These are phyloP conservation scores for Rhizoctonia solani DNA, from an alignment of 1,284 basidiomycete genomes.

Conservation along the genomic window DNA sequence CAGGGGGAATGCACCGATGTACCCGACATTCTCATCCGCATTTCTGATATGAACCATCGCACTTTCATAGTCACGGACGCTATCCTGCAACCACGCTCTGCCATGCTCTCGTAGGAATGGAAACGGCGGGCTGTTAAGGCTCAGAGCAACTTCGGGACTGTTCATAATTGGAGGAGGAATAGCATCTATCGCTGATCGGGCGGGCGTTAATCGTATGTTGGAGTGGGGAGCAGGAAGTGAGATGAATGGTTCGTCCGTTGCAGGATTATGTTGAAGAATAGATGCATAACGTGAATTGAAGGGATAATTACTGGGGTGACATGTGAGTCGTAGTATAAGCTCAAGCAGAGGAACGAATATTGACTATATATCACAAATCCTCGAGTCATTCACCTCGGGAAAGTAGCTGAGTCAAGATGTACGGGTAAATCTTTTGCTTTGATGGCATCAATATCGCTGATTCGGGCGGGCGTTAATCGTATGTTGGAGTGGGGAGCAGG, in stretches of 20 bases:
- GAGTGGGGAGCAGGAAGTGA: slow-evolving; percentile 29
- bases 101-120: slow-evolving; percentile 33
- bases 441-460: too few species aligned
- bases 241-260: slow-evolving; percentile 35
- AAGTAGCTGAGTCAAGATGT: too few species aligned
- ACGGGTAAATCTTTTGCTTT: too few species aligned
- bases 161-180: slow-evolving; percentile 27
- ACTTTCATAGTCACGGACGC: background rate
- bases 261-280: background rate
- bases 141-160: slow-evolving; percentile 27
- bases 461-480: slow-evolving; percentile 33
- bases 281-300: background rate
- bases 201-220: slow-evolving; percentile 34
- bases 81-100: slow-evolving; percentile 9
- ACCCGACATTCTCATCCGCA: background rate
- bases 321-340: too few species aligned
- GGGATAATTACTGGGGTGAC: background rate
- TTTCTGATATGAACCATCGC: slow-evolving; percentile 2
- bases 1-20: slow-evolving; percentile 10
- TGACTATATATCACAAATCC: too few species aligned
- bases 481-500: slow-evolving; percentile 31
- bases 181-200: slow-evolving; percentile 25
- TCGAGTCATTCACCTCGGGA: too few species aligned
- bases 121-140: slow-evolving; percentile 20
- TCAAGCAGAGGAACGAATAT: too few species aligned